Base-by-base conservation (phyloP, 768 basidiomycete species). In the Rhodotorula toruloides region DNA sequence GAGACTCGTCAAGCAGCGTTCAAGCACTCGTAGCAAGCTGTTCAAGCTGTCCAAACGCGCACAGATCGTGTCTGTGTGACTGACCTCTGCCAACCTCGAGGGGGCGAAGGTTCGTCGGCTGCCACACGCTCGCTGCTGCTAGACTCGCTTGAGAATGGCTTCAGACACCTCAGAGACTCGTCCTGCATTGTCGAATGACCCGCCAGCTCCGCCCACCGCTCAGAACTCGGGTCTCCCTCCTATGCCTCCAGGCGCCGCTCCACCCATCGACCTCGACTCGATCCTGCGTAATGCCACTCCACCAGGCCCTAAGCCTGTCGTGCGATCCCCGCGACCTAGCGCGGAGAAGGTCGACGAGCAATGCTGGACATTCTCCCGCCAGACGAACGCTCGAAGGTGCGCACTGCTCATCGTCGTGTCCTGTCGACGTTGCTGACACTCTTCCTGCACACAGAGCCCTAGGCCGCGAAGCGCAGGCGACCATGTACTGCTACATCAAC, bases 401-500 rank as follows among this genome's bases (percentile, higher is more conserved):
- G 44, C 16, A n/a, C 17, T 25, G 10, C 17, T 11, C 44, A 46
- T 8, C 25, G 16, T 11, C 14, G 14, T 25, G 10, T 13, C 16
- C 9, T 19, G 17, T 21, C 32, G 32, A 12, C 12, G n/a, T n/a
- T n/a, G 17, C 32, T 25, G 17, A 46, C 44, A 11, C 44, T 16
- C 44, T 25, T 4, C 3, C 1, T 5, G 0, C 21, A 10, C 14
- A 14, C 48, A 63, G 69, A 8, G 70, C 70, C 1, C 58, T 71
- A 31, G 65, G 66, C 0, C 57, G 63, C 14, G 65, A 67, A 21
- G 62, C 70, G 2, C n/a, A 46, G 7, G 34, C 36, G 3, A 39
- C 55, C 11, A 58, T 58, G 60, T 59, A 59, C 31, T 72, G 71
- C 61, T 72, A 68, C 67, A 16, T 72, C 31, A 72, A 72, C 58